Evolutionary conservation across 169 alveolate genomes (phyloP).

Genomic region (Plasmodium coatneyi): DNA sequence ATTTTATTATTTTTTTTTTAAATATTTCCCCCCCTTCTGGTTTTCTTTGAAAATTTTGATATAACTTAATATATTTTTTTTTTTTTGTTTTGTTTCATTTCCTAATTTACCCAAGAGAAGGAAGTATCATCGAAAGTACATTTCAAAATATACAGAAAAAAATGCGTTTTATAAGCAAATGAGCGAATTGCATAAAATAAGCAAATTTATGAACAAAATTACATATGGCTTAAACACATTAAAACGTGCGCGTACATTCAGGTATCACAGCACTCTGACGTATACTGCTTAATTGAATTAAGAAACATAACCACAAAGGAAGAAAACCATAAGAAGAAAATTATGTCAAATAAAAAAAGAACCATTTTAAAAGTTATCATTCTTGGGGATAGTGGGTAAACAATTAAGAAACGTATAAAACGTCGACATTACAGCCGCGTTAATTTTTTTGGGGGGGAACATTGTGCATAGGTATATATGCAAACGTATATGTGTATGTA

Average conservation of each 20-base stretch:
- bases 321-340: conserved; percentile 76
- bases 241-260: not conserved
- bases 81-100: not conserved
- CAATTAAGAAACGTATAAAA: not conserved
- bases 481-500: not conserved
- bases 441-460: not conserved
- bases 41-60: not conserved
- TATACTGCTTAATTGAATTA: not conserved
- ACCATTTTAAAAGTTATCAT: conserved; percentile 95
- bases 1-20: not conserved
- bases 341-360: conserved; percentile 83
- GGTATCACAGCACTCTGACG: conserved; percentile 14
- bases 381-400: conserved; percentile 98
- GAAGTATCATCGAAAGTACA: not conserved
- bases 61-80: not conserved
- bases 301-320: conserved; percentile 1
- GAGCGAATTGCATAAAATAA: not conserved
- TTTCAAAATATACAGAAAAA: not conserved
- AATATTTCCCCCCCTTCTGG: not conserved
- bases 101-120: not conserved
- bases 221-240: not conserved
- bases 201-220: not conserved
- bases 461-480: not conserved
- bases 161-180: not conserved
- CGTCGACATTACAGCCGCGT: not conserved